Evolutionary conservation across 139 green algal species (phyloP), one percentile per base, ranked within the genome.

Genomic region (Volvox reticuliferus): DNA sequence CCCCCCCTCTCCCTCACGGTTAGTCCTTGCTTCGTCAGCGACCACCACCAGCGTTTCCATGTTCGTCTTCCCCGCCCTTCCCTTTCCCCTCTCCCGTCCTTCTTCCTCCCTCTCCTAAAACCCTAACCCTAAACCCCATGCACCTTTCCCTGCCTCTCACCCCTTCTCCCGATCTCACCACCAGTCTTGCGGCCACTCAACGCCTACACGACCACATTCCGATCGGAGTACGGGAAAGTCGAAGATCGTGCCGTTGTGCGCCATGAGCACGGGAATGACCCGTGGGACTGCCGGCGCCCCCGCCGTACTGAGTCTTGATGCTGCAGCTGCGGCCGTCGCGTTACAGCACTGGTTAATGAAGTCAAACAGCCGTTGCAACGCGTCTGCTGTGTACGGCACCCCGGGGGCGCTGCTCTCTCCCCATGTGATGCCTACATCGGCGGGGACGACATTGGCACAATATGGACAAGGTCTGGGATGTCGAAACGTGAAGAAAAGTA

Each of bases 181-280:
- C 85, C 85, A 89, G 36, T 82, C 44, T 50, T 81, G 69, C 28
- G 85, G 85, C 69, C 65, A 82, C 69, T 89, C 85, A 28, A 82
- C 37, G 0, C 69, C 85, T 24, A 82, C 69, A 5, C 85, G 85
- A 5, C 37, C 37, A 44, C 69, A 81, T 68, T 89, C 85, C 5
- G 17, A 35, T 5, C 85, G 69, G 16, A 89, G n/a, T 44, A 89
- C 69, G 28, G 37, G 69, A 33, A 89, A 77, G 68, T 89, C 85
- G 17, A 89, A 89, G 17, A 3, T 28, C 2, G 69, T 73, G 69
- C 85, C 85, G 85, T 89, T 89, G n/a, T 89, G 85, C 28, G 85
- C 85, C 85, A 89, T 63, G 30, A 89, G 69, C 85, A 89, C 22
- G 1, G 85, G 85, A 1, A 89, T 68, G 37, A 88, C 82, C 32